These are phyloP conservation scores for Dimargaris verticillata DNA, from an alignment of 192 early-diverging fungal genomes.

Conservation along the genomic window DNA sequence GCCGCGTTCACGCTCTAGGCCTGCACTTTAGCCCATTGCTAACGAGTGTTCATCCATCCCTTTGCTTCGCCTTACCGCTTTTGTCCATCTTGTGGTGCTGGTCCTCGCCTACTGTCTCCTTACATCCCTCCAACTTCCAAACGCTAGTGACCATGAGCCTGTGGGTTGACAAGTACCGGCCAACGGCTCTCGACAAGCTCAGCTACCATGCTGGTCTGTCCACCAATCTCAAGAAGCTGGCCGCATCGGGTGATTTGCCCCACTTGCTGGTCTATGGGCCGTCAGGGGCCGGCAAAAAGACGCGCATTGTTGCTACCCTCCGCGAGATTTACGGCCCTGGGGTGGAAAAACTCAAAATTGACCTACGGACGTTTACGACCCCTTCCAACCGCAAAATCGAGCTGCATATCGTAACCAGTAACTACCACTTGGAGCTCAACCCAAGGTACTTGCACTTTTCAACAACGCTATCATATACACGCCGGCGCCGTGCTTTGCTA, in stretches of 20 bases:
- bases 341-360: slow-evolving; percentile 89
- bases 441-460: no score
- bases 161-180: slow-evolving; percentile 93
- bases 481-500: no score
- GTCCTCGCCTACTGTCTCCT: background rate
- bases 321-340: slow-evolving; percentile 78
- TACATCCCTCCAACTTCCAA: background rate
- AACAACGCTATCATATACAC: no score
- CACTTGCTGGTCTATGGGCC: slow-evolving; percentile 94
- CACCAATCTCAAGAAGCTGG: slow-evolving; percentile 55
- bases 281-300: slow-evolving; percentile 91
- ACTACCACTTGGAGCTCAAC: slow-evolving; percentile 92
- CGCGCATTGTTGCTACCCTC: slow-evolving; percentile 71
- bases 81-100: background rate
- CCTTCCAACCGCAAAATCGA: slow-evolving; percentile 74
- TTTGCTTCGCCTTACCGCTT: background rate
- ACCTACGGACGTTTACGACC: slow-evolving; percentile 67
- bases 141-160: slow-evolving; percentile 32
- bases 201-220: slow-evolving; percentile 66
- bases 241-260: slow-evolving; percentile 67
- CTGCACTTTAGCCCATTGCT: no score
- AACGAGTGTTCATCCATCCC: no score
- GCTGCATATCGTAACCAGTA: slow-evolving; percentile 76
- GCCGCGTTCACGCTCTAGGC: no score
- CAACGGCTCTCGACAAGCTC: slow-evolving; percentile 63